Conservation (phyloP, 106 monocot genomes). For the Apostasia shenzhenica region DNA sequence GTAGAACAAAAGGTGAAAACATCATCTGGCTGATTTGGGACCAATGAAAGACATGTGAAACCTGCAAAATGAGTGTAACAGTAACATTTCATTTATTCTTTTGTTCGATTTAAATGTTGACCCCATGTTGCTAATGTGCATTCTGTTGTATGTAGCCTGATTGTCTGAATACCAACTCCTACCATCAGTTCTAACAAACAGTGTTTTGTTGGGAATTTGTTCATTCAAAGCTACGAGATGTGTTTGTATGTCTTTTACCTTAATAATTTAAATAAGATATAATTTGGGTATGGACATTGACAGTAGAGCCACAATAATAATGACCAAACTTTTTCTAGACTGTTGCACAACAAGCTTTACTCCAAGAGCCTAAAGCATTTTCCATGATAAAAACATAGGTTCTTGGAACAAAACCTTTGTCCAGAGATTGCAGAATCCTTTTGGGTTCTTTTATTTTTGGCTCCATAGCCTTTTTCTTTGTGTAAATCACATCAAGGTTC, state of each 20-base stretch:
- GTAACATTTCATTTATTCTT: background rate
- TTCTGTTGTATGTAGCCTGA: background rate
- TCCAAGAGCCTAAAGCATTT: too few relatives aligned
- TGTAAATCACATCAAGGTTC: too few relatives aligned
- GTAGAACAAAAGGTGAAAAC: background rate
- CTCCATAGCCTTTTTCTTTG: too few relatives aligned
- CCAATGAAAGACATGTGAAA: background rate
- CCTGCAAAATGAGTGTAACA: background rate
- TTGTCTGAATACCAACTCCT: background rate
- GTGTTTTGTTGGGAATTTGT: constrained; percentile 2
- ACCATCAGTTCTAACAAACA: background rate
- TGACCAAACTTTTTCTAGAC: too few relatives aligned
- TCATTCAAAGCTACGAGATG: background rate
- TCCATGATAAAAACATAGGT: too few relatives aligned
- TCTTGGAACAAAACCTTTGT: too few relatives aligned
- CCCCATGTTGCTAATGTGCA: background rate
- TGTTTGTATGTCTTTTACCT: background rate
- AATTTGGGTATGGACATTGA: too few relatives aligned
- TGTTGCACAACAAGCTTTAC: too few relatives aligned
- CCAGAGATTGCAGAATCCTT: background rate
- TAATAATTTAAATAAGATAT: background rate
- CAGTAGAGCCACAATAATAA: too few relatives aligned
- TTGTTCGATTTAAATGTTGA: background rate
- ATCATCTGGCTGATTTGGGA: background rate
- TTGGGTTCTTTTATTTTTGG: background rate